Evolutionary conservation across 306 rosid species (phyloP).

Genomic region (peach (Prunus persica)): Prunus_persica_NCBIv2 NC_034011.1:24472001-24472500

Average conservation of each 20-base stretch:
- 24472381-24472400: conserved; percentile 90
- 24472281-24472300: conserved; percentile 36
- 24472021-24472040: conserved; percentile 94
- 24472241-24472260: conserved; percentile 9
- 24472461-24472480: conserved; percentile 38
- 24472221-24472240: conserved; percentile 22
- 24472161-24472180: conserved; percentile 88
- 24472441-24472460: conserved; percentile 98
- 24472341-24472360: conserved; percentile 80
- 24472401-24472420: conserved; percentile 99
- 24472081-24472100: conserved; percentile 19
- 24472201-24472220: conserved; percentile 2
- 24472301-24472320: conserved; percentile 99
- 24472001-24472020: conserved; percentile 82
- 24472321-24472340: conserved; percentile 96
- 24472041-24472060: conserved; percentile 81
- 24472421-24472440: conserved; percentile 98
- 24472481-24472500: conserved; percentile 15
- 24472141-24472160: conserved; percentile 92
- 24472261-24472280: conserved; percentile 2
- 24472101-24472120: conserved; percentile 18
- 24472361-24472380: conserved; percentile 97
- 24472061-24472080: conserved; percentile 57
- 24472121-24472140: conserved; percentile 46
- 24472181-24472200: conserved; percentile 72